Evolutionary conservation across 345 rosid genomes (phyloP).

Genomic region (Xanthoceras sorbifolium): DNA sequence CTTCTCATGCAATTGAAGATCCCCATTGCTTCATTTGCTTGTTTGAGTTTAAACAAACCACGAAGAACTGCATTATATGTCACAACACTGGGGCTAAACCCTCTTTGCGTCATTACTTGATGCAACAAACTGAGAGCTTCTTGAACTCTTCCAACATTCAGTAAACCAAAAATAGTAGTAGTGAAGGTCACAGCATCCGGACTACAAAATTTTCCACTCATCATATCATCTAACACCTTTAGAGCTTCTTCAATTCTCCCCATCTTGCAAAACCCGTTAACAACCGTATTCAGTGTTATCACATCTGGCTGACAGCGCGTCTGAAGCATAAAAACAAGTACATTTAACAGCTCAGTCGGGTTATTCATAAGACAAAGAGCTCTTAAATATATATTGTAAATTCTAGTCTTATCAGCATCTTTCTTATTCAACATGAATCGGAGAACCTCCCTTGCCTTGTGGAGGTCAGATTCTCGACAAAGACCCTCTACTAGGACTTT

Average conservation of each 20-base stretch:
- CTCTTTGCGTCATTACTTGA: conserved; percentile 50
- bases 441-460: conserved; percentile 61
- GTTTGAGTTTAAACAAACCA: conserved; percentile 54
- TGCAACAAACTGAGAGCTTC: conserved; percentile 59
- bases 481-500: conserved; percentile 70
- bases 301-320: conserved; percentile 68
- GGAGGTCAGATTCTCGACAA: conserved; percentile 54
- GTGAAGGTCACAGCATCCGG: conserved; percentile 83
- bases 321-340: conserved; percentile 77
- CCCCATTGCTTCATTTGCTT: conserved; percentile 54
- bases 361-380: conserved; percentile 61
- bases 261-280: conserved; percentile 82
- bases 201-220: conserved; percentile 62
- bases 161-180: conserved; percentile 59
- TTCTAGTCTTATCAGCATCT: conserved; percentile 56
- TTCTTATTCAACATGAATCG: conserved; percentile 58
- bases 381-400: conserved; percentile 71
- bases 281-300: conserved; percentile 74
- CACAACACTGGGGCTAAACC: conserved; percentile 58
- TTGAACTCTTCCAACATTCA: conserved; percentile 54
- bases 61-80: conserved; percentile 73
- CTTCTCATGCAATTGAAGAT: conserved; percentile 52
- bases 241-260: conserved; percentile 71
- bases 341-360: conserved; percentile 68
- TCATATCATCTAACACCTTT: conserved; percentile 74